Percentiles rank a stretch among this genome's conserved stretches.
Evolutionary conservation across 2,329 filamentous ascomycete species (phyloP).

Genomic region (Cadophora sp.): DNA sequence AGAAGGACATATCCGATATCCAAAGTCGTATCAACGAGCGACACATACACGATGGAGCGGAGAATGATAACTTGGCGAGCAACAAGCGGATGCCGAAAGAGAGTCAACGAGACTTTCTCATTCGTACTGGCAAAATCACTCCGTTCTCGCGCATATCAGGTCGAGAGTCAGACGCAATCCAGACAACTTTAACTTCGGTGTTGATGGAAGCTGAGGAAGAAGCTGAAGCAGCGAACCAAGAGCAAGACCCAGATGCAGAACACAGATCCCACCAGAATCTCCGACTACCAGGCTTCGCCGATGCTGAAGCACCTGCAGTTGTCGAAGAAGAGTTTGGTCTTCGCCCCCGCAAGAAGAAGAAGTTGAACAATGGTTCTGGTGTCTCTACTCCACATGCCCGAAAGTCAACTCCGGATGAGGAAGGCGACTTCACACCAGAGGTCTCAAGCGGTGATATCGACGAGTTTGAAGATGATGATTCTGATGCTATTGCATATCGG

Average conservation of each 20-base stretch:
- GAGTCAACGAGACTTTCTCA: constrained; percentile 85
- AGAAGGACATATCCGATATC: constrained; percentile 81
- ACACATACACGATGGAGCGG: constrained; percentile 59
- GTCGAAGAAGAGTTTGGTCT: constrained; percentile 62
- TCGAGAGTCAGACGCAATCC: constrained; percentile 61
- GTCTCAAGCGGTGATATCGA: constrained; percentile 38
- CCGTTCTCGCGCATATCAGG: constrained; percentile 80
- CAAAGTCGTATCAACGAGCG: constrained; percentile 80
- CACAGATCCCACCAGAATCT: constrained; percentile 75
- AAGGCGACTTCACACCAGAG: constrained; percentile 45
- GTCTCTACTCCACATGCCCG: constrained; percentile 32
- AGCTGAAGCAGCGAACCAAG: constrained; percentile 50
- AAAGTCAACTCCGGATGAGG: constrained; percentile 38
- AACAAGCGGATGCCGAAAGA: constrained; percentile 77
- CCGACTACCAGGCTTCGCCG: constrained; percentile 74
- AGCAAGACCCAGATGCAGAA: constrained; percentile 50
- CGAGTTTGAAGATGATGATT: constrained; percentile 43
- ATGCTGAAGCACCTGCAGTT: constrained; percentile 50
- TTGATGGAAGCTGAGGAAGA: constrained; percentile 83
- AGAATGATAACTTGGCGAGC: constrained; percentile 53
- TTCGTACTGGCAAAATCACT: constrained; percentile 96
- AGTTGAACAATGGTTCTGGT: constrained; percentile 47
- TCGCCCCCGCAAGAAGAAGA: constrained; percentile 64
- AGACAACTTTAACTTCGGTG: constrained; percentile 76
- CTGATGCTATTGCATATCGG: constrained; percentile 48